phyloP scores from a whole-genome alignment of 2,329 filamentous ascomycete genomes.

The Clarireedia paspali region DNA sequence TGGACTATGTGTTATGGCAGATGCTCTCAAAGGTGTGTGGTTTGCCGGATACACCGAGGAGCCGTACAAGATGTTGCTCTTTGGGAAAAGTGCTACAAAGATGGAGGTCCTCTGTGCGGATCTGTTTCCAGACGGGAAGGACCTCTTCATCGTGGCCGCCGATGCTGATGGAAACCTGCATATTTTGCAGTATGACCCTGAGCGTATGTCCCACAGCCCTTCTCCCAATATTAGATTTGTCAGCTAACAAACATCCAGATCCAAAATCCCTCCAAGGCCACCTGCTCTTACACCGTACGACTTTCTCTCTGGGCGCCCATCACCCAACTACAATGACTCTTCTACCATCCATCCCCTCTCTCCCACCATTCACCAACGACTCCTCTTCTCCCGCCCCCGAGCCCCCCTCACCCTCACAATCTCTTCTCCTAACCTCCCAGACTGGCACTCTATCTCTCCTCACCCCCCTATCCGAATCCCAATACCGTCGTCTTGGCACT shows the following conservation, averaged over 20 bases:
- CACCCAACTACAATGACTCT: conserved; percentile 67
- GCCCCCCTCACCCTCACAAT: conserved; percentile 32
- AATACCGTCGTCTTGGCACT: conserved; percentile 77
- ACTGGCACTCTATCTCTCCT: conserved; percentile 73
- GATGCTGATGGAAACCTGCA: conserved; percentile 84
- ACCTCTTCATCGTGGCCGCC: conserved; percentile 73
- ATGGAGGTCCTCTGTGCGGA: conserved; percentile 77
- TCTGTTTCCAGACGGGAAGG: conserved; percentile 77
- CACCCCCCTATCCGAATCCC: conserved; percentile 67
- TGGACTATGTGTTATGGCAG: conserved; percentile 79
- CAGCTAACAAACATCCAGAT: conserved; percentile 43
- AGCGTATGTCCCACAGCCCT: conserved; percentile 53
- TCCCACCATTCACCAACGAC: conserved; percentile 38
- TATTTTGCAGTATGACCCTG: conserved; percentile 87
- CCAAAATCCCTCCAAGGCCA: conserved; percentile 88
- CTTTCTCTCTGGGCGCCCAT: conserved; percentile 79
- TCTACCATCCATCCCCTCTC: conserved; percentile 56
- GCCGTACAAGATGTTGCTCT: conserved; percentile 88
- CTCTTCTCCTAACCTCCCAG: conserved; percentile 62
- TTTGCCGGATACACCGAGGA: conserved; percentile 95
- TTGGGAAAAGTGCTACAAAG: conserved; percentile 75
- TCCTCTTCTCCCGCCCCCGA: conserved; percentile 24
- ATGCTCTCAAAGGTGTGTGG: conserved; percentile 91
- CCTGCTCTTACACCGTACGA: conserved; percentile 75
- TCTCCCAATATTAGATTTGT: not conserved